Evolutionary conservation across 768 basidiomycete genomes (phyloP), one percentile per base, ranked within the genome.

Genomic region (Russula foetens): DNA sequence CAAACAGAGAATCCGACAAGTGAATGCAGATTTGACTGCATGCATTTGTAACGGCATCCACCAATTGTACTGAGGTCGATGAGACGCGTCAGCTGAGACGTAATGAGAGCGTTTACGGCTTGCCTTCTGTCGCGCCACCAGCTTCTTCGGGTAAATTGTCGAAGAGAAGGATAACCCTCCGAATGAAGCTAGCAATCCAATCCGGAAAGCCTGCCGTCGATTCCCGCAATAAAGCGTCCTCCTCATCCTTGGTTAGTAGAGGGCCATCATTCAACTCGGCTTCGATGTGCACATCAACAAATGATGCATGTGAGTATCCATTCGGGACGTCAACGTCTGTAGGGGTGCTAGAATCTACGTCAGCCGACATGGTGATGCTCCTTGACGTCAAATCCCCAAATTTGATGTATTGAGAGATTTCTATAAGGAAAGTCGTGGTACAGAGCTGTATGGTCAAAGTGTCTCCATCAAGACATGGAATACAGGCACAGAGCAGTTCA

Each of bases 141-240:
- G 84, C 81, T 71, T 93, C 91, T 60, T 93, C 91, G 0, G 92
- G 91, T 21, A 95, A 76, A 67, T 92, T 92, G 70, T 91, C 88
- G 61, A 93, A 81, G 6, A 94, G 74, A 57, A 86, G 80, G 35
- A 94, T 84, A 11, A 93, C 86, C 48, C 88, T 76, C 6, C 85
- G 82, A 58, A 94, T 78, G 71, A 93, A 90, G 64, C 78, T 84
- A n/a, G 86, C 78, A 7, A 93, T 78, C 92, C 92, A 92, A 66
- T 88, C 87, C 0, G 88, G 82, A 67, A 92, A 90, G 38, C 80
- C 82, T 3, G 82, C 80, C 17, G 90, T 90, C 23, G 85, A 81
- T 59, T 88, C 84, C 74, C 81, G 80, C 8, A 93, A 73, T 39
- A 88, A 69, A 0, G 77, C 79, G 70, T 93, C 88, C 69, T 92